A percentile compares a stretch with the other conserved stretches of the same genome.
phyloP scores from a whole-genome alignment of 225 moss, liverwort and hornwort species.

The Physcomitrium patens region DNA sequence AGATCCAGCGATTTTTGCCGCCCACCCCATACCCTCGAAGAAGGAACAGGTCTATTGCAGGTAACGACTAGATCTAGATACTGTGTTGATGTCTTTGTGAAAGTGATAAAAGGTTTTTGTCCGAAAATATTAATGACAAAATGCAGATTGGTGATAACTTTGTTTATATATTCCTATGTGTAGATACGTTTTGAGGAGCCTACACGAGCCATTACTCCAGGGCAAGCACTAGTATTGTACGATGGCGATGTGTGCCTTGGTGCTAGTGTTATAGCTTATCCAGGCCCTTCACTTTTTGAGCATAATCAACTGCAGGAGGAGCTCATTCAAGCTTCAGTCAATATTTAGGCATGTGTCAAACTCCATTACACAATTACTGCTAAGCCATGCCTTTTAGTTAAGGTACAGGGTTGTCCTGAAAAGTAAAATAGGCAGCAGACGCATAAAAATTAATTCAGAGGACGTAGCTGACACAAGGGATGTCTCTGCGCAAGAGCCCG shows the following conservation, averaged over 20 bases:
- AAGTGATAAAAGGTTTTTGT: not conserved
- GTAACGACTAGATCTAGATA: slow-evolving; percentile 30
- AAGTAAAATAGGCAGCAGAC: too few species aligned
- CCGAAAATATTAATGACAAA: not conserved
- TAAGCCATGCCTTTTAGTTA: too few species aligned
- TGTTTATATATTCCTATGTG: slow-evolving; percentile 18
- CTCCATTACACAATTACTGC: too few species aligned
- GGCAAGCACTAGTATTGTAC: slow-evolving; percentile 91
- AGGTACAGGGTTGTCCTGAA: too few species aligned
- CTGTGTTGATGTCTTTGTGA: not conserved
- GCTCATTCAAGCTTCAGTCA: slow-evolving; percentile 33
- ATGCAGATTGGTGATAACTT: slow-evolving; percentile 1
- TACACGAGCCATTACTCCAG: slow-evolving; percentile 89
- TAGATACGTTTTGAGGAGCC: slow-evolving; percentile 81
- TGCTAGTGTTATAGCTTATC: slow-evolving; percentile 66
- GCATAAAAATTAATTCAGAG: too few species aligned
- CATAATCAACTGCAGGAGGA: slow-evolving; percentile 37
- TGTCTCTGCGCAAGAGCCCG: slow-evolving; percentile 42
- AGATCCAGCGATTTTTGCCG: slow-evolving; percentile 67
- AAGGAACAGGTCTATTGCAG: slow-evolving; percentile 62
- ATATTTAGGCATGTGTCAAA: slow-evolving; percentile 21
- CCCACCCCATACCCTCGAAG: slow-evolving; percentile 29
- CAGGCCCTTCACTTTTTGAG: slow-evolving; percentile 83
- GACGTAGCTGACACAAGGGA: too few species aligned
- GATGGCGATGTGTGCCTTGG: slow-evolving; percentile 90